Base-by-base conservation (phyloP, 805 yeast genomes). In the Danielia reshetovae region DNA sequence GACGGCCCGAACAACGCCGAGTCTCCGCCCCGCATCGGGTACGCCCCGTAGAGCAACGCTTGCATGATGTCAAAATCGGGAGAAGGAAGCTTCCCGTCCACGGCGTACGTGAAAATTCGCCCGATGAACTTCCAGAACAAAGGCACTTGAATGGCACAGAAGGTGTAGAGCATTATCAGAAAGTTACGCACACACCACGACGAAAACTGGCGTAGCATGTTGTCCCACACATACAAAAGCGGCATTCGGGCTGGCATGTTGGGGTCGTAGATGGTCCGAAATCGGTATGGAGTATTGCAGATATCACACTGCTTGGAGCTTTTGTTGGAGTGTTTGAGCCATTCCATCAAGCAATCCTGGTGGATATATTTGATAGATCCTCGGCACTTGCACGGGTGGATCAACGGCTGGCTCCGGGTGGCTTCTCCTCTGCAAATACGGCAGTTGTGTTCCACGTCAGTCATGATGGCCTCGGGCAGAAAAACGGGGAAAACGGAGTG, bases 351-450 rank as follows among this genome's bases (percentile, higher is more conserved):
- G 43, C 99, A 93, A 36, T 83, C 94, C 57, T 90, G 95, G 57
- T 93, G 99, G 35, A 93, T 85, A 51, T 80, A 89, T 55, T 82
- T 83, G 56, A 93, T 94, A 10, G 95, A 83, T 2, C 99, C 99
- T 34, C 87, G 72, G 61, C 98, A 93, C 51, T 77, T 81, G 61
- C 99, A 93, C 3, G 98, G 98, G 57, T 85, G 89, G 44, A 75
- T 81, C 29, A 93, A 65, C 3, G 96, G 96, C 44, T 85, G 86
- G 1, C 74, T 77, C 0, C 61, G 63, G 0, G 93, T 77, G n/a
- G 76, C 89, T 49, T 87, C 97, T 24, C 95, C 90, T 34, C 96
- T 82, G 55, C 98, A 93, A 29, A 93, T 89, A 40, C 98, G 82
- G 59, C 98, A 93, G 3, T 81, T 72, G 21, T 68, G 71, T 39